phyloP scores from a whole-genome alignment of 805 yeast genomes.

The Debaryomyces castellii region DNA sequence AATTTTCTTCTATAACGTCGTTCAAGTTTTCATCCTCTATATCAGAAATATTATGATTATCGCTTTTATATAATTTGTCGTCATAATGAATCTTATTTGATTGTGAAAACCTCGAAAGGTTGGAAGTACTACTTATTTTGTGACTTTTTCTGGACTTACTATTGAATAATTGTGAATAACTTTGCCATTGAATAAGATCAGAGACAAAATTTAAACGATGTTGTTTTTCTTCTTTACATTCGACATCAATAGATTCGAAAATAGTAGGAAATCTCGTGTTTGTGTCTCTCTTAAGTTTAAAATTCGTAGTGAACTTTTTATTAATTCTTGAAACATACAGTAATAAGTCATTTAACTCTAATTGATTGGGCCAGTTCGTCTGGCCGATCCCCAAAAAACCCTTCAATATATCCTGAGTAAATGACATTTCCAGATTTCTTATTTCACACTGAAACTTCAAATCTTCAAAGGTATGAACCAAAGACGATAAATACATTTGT shows the following conservation, averaged over 20 bases:
- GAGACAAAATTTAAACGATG: conserved; percentile 11
- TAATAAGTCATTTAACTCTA: conserved; percentile 27
- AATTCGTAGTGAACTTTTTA: conserved; percentile 1
- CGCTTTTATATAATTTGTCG: neutral
- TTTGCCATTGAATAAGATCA: conserved; percentile 22
- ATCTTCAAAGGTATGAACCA: conserved; percentile 58
- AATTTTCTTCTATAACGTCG: conserved; percentile 15
- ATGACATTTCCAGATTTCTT: conserved; percentile 21
- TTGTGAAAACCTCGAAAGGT: neutral
- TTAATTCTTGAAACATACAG: conserved; percentile 27
- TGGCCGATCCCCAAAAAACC: conserved; percentile 19
- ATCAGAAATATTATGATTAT: neutral
- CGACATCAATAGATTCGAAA: conserved; percentile 26
- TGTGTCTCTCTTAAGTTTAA: neutral
- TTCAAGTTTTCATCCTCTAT: neutral
- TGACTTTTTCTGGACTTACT: neutral
- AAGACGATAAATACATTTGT: conserved; percentile 43
- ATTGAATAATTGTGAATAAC: conserved; percentile 16
- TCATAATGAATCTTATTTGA: neutral
- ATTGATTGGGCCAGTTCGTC: conserved; percentile 31
- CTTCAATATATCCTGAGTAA: conserved; percentile 5
- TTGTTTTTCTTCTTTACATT: conserved; percentile 8
- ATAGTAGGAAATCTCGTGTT: conserved; percentile 21
- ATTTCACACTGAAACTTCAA: conserved; percentile 49
- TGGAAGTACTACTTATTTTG: neutral